Conservation (phyloP, 495 filamentous ascomycete species). For the Penicillium odoratum region DNA sequence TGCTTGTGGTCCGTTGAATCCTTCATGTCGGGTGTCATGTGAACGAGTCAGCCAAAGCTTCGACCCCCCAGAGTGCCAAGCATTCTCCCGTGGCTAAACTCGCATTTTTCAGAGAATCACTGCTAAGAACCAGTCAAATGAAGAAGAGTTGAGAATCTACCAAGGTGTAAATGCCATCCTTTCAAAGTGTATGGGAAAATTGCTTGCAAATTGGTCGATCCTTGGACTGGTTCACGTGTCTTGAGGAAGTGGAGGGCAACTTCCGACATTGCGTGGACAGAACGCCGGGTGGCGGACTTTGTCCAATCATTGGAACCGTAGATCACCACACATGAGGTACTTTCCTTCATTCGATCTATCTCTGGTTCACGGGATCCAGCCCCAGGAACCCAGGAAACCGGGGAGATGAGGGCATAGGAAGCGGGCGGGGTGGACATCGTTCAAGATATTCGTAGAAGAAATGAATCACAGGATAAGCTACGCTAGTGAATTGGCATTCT, state of each 20-base stretch:
- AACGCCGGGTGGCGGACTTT: background rate
- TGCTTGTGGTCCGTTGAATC: background rate
- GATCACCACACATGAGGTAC: background rate
- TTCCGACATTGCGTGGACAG: background rate
- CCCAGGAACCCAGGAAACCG: background rate
- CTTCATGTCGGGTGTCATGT: background rate
- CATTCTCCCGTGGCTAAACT: background rate
- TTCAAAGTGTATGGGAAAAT: background rate
- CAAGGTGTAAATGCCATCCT: background rate
- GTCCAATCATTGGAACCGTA: background rate
- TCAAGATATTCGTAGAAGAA: too few species aligned
- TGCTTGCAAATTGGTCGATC: background rate
- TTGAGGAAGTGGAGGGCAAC: slow-evolving; percentile 1
- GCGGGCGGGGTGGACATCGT: background rate
- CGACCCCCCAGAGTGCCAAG: background rate
- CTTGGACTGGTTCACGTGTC: background rate
- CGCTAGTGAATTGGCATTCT: background rate
- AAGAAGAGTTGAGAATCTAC: background rate
- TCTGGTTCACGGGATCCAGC: background rate
- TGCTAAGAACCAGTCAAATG: background rate
- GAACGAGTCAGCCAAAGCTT: background rate
- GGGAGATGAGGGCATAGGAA: background rate
- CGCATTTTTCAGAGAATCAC: background rate
- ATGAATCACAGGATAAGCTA: too few species aligned
- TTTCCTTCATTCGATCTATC: background rate